Base-by-base conservation (phyloP, 352 stramenopile species). In the Phytophthora cactorum region DNA sequence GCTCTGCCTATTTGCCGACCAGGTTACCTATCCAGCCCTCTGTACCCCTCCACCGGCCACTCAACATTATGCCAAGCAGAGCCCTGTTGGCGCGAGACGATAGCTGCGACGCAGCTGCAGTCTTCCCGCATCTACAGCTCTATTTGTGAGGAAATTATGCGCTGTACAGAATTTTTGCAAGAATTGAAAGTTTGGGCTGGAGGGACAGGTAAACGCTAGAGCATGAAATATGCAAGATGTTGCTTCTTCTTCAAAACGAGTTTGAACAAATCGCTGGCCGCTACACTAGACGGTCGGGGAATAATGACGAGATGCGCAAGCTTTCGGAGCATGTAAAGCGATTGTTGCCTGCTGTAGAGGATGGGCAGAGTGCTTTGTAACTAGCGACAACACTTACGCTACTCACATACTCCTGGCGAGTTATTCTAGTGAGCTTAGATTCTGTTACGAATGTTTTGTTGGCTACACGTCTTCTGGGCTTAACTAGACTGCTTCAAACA, bases 221-320 rank as follows among this genome's bases (percentile, higher is more conserved):
- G 39, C 5, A 54, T 50, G 39, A 31, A 1, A n/a, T 41, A 60
- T 36, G 59, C 59, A 67, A 67, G 5, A 50, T 67, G 50, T 10
- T 60, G 14, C 10, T 67, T 1, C 41, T 67, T 1, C 4, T 60
- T 12, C 41, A 67, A 60, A 67, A 61, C 22, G 50, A 60, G n/a
- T 51, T 67, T 25, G 17, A 17, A 1, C 39, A 56, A 4, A 67
- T 67, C 7, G 31, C 60, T 36, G 59, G 59, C 0, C 29, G 59
- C 1, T 11, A 41, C 1, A 15, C 56, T 0, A 60, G 29, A 0
- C n/a, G 43, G 0, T 60, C 59, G 0, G 44, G 60, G 36, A 56
- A 67, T 15, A 22, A 67, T 15, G 51, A 51, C 1, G 51, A 61
- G 9, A 67, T 32, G 0, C 22, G 9, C 1, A 29, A 36, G 22